Percentiles rank a stretch among this genome's conserved stretches.
Evolutionary conservation across 129 eudicot genomes (phyloP).

Genomic region (Tagetes patula): DNA sequence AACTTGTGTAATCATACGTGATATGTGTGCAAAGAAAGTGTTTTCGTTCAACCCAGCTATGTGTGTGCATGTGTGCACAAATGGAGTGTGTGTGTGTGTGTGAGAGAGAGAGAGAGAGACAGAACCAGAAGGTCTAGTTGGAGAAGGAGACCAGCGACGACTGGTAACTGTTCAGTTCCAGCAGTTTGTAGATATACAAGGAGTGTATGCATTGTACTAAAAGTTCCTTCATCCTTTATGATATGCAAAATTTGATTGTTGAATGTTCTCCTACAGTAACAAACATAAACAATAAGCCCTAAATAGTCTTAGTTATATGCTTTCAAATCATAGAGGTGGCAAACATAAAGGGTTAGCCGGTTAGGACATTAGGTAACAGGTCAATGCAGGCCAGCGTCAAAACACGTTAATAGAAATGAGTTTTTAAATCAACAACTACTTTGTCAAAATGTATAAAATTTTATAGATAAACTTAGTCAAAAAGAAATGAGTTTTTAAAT

Average conservation of each 20-base stretch:
- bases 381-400: background rate
- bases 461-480: no score
- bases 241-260: slow-evolving; percentile 66
- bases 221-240: slow-evolving; percentile 73
- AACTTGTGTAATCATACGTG: background rate
- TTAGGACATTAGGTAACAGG: background rate
- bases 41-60: background rate
- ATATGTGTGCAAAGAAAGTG: background rate
- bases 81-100: background rate
- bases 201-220: slow-evolving; percentile 79
- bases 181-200: slow-evolving; percentile 64
- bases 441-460: background rate
- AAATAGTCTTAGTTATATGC: background rate
- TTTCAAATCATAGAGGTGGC: background rate
- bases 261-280: slow-evolving; percentile 52
- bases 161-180: slow-evolving; percentile 53
- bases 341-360: background rate
- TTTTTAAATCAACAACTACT: background rate
- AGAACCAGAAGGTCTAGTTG: slow-evolving; percentile 82
- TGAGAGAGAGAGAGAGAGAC: background rate
- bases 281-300: background rate
- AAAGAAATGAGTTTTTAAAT: background rate
- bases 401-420: background rate
- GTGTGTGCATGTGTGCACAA: background rate
- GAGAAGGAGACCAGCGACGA: slow-evolving; percentile 75